These are phyloP conservation scores for Calocera cornea DNA, from an alignment of 768 basidiomycete genomes.

Conservation along the genomic window DNA sequence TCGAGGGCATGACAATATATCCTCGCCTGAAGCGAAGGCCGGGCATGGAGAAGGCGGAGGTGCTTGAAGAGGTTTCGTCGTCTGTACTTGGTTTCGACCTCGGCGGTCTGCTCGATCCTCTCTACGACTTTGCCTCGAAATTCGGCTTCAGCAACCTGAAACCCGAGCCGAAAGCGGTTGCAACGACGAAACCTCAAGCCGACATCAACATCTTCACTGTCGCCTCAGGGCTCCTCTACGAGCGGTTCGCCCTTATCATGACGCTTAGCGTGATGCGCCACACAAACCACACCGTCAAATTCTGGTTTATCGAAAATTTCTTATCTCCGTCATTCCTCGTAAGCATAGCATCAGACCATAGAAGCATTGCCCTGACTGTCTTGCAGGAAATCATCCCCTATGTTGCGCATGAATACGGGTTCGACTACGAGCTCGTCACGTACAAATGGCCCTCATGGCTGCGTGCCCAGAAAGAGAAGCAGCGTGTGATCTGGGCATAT, in stretches of 20 bases:
- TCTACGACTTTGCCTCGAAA: conserved; percentile 5
- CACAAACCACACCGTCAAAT: conserved; percentile 89
- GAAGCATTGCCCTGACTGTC: background rate
- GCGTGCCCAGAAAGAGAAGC: conserved; percentile 92
- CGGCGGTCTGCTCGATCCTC: conserved; percentile 8
- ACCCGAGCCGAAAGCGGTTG: conserved; percentile 15
- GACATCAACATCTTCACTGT: conserved; percentile 99
- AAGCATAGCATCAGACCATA: conserved; percentile 18
- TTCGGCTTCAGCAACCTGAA: conserved; percentile 17
- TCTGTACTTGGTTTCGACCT: background rate
- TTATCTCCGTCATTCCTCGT: conserved; percentile 93
- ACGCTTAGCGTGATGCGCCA: conserved; percentile 89
- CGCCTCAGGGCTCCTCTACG: conserved; percentile 89
- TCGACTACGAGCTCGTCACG: conserved; percentile 93
- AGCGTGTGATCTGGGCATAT: conserved; percentile 98
- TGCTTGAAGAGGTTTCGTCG: conserved; percentile 39
- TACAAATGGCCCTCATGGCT: conserved; percentile 99
- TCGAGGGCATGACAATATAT: conserved; percentile 81
- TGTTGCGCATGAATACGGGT: conserved; percentile 78
- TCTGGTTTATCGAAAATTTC: conserved; percentile 99
- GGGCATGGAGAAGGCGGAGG: conserved; percentile 74
- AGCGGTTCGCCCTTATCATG: conserved; percentile 99
- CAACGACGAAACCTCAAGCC: conserved; percentile 38
- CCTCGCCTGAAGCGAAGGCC: conserved; percentile 55
- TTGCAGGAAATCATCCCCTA: conserved; percentile 84